Evolutionary conservation across 1,284 basidiomycete genomes (phyloP), one percentile per base, ranked within the genome.

Genomic region (Marasmius fiardii): DNA sequence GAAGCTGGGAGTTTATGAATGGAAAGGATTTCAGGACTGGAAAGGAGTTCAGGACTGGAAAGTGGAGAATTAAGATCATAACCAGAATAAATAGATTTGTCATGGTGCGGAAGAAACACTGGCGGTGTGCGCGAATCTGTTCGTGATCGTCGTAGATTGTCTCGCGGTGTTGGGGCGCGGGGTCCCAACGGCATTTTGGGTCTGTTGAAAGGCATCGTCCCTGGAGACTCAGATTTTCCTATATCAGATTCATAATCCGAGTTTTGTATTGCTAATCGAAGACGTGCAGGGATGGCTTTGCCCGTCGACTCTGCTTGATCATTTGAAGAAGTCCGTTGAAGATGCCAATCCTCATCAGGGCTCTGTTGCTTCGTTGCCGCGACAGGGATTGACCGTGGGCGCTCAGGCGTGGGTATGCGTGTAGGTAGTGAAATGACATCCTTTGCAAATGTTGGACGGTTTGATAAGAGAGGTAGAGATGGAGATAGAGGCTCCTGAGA

Each of bases 301-400:
- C 35, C 35, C 12, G 35, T 37, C n/a, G 39, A 16, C 39, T 41
- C 39, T n/a, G n/a, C n/a, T 41, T 16, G 16, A 16, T 31, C 10
- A 4, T 10, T 31, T 10, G 28, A 4, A 10, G 10, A 31, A 31
- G 28, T 4, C 28, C 11, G 72, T 59, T 81, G 77, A 20, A 71
- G 62, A n/a, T 65, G 61, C 58, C 70, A 74, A 43, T 31, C 28
- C 28, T 10, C 5, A 10, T 73, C 59, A 14, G 67, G 61, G 39
- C 71, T 68, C 56, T 83, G 81, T 21, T 79, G 74, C 41, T 85
- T n/a, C n/a, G n/a, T n/a, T n/a, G n/a, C 81, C 16, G 70, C 68
- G 33, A 73, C 75, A 16, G 74, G 74, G 64, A 85, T 83, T 0
- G 82, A 81, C 12, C 74, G 74, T 16, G 78, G 71, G 51, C 79